phyloP scores from a whole-genome alignment of 441 rosid species.

The Brassica balearica region DNA sequence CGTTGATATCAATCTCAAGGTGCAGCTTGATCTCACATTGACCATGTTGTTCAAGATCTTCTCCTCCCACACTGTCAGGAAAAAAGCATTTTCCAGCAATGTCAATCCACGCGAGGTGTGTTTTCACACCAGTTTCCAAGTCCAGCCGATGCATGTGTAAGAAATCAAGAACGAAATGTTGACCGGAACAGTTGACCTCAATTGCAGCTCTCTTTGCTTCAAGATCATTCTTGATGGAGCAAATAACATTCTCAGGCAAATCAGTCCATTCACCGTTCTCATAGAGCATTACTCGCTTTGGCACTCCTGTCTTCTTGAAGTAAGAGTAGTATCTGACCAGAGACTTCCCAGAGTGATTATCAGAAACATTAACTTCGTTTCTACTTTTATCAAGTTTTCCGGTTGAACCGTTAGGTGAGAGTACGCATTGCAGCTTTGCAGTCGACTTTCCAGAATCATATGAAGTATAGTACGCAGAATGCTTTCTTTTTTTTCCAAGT shows the following conservation, averaged over 20 bases:
- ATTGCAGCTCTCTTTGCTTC: conserved; percentile 67
- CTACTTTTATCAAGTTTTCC: conserved; percentile 54
- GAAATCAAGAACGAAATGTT: conserved; percentile 68
- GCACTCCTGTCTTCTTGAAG: conserved; percentile 72
- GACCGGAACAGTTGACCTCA: conserved; percentile 61
- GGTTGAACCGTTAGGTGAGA: conserved; percentile 40
- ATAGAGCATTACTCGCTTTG: conserved; percentile 73
- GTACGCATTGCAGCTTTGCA: conserved; percentile 45
- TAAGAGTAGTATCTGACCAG: conserved; percentile 71
- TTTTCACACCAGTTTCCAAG: conserved; percentile 64
- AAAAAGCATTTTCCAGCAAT: conserved; percentile 80
- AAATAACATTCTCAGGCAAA: conserved; percentile 59
- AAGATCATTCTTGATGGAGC: conserved; percentile 62
- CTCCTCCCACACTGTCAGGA: conserved; percentile 56
- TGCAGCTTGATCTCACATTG: conserved; percentile 76
- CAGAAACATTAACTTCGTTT: conserved; percentile 46
- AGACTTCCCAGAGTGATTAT: conserved; percentile 52
- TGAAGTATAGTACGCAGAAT: conserved; percentile 44
- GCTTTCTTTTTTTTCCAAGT: conserved; percentile 64
- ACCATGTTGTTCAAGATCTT: conserved; percentile 44
- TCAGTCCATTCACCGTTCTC: conserved; percentile 80
- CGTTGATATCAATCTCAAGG: conserved; percentile 80
- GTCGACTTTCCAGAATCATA: conserved; percentile 55
- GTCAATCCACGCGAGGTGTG: conserved; percentile 94
- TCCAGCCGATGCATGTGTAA: conserved; percentile 81